Evolutionary conservation across 257 asterid species (phyloP).

Genomic region (Schizonepeta tenuifolia): DNA sequence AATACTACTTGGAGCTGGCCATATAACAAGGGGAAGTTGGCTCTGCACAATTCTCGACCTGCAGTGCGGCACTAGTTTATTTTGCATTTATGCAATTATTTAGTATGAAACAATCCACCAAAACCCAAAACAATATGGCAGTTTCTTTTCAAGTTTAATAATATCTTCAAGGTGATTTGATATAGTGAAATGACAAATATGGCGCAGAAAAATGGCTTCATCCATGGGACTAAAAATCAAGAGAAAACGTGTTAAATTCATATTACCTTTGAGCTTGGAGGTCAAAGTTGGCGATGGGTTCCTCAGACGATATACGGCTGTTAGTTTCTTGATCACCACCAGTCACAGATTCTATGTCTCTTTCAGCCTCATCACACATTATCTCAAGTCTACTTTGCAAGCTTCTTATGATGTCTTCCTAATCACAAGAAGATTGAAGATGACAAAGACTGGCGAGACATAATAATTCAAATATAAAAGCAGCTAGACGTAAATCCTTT

Average conservation of each 20-base stretch:
- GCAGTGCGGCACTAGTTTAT: neutral
- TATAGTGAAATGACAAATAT: conserved; percentile 15
- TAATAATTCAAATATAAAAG: conserved; percentile 20
- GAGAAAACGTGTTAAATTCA: conserved; percentile 15
- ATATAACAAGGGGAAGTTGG: neutral
- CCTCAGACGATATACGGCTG: conserved; percentile 38
- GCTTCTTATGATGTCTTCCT: conserved; percentile 92
- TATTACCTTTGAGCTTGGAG: conserved; percentile 61
- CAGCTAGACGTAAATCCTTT: conserved; percentile 22
- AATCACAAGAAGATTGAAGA: conserved; percentile 36
- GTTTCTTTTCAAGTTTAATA: conserved; percentile 23
- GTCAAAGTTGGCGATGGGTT: conserved; percentile 53
- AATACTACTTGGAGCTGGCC: neutral
- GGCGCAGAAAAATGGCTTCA: neutral
- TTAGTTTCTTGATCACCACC: conserved; percentile 46
- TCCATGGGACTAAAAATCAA: conserved; percentile 16
- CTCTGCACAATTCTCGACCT: neutral
- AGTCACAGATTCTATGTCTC: conserved; percentile 45
- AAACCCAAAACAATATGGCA: neutral
- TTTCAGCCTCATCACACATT: conserved; percentile 82
- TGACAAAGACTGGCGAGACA: conserved; percentile 27
- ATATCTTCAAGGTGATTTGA: neutral
- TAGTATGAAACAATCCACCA: neutral
- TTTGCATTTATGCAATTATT: neutral
- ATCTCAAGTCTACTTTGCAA: conserved; percentile 84